A percentile compares a stretch with the other conserved stretches of the same genome.
These are phyloP conservation scores for Choiromyces venosus DNA, from an alignment of 495 filamentous ascomycete species.

Conservation along the genomic window DNA sequence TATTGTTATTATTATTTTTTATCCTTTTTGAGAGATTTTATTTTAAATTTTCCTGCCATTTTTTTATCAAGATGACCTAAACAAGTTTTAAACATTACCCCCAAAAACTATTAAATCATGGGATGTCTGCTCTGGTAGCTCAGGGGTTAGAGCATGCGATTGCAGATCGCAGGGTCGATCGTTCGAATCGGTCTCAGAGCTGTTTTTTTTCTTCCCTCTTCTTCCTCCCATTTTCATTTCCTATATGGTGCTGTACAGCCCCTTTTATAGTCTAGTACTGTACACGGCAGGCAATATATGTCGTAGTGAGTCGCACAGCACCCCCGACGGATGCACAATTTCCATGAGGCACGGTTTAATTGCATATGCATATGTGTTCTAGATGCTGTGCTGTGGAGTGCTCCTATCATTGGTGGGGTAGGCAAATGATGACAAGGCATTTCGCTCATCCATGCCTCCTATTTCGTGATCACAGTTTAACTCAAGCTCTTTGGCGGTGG, in stretches of 20 bases:
- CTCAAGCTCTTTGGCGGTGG: too few species aligned
- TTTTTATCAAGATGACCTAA: background rate
- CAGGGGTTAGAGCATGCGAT: constrained; percentile 36
- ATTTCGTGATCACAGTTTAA: background rate
- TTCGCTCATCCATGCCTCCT: too few species aligned
- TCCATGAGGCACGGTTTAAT: background rate
- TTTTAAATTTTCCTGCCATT: background rate
- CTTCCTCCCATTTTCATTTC: background rate
- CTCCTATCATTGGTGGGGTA: background rate
- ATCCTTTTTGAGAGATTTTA: background rate
- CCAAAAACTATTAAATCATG: too few species aligned
- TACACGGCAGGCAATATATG: background rate
- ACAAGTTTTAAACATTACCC: background rate
- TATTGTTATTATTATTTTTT: background rate
- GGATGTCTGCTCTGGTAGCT: constrained; percentile 32
- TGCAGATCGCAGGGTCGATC: constrained; percentile 35
- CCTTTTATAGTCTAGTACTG: too few species aligned
- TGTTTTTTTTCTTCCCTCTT: constrained; percentile 9
- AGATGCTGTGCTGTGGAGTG: background rate
- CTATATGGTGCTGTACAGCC: too few species aligned
- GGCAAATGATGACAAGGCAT: background rate
- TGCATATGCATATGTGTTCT: background rate
- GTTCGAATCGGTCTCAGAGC: constrained; percentile 35
- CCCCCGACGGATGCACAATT: background rate
- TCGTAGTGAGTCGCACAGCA: background rate